Percentiles rank a stretch among this genome's conserved stretches.
These are phyloP conservation scores for Serendipita sp. DNA, from an alignment of 1,284 basidiomycete genomes.

Conservation along the genomic window DNA sequence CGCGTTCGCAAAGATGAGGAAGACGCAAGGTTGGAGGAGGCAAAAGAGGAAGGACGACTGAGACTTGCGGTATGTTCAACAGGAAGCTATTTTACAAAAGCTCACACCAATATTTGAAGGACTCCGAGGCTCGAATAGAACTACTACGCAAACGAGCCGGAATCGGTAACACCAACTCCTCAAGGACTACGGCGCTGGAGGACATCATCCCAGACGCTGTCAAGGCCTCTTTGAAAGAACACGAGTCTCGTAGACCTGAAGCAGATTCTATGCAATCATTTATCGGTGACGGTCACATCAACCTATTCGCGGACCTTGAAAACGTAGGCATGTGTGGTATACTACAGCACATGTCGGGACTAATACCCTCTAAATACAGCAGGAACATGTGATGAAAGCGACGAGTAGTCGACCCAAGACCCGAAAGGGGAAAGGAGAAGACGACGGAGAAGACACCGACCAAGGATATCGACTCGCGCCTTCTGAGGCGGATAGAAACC, in stretches of 20 bases:
- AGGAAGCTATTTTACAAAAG: background rate
- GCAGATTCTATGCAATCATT: background rate
- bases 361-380: conserved; percentile 18
- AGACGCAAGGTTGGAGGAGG: conserved; percentile 50
- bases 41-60: conserved; percentile 52
- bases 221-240: background rate
- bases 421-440: conserved; percentile 21
- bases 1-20: conserved; percentile 67
- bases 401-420: conserved; percentile 29
- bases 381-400: conserved; percentile 29
- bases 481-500: conserved; percentile 54
- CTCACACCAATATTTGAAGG: conserved; percentile 27
- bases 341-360: background rate
- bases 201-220: conserved; percentile 5
- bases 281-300: conserved; percentile 43
- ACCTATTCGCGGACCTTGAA: conserved; percentile 64
- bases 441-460: conserved; percentile 37
- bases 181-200: conserved; percentile 5
- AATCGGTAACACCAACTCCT: conserved; percentile 18
- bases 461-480: conserved; percentile 59
- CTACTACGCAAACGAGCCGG: conserved; percentile 48
- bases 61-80: conserved; percentile 44
- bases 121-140: conserved; percentile 65
- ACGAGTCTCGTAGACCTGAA: background rate
- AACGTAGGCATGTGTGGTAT: conserved; percentile 24